Percentiles rank a stretch among this genome's conserved stretches.
Evolutionary conservation across 1,284 basidiomycete species (phyloP).

Genomic region (Trametes sp.): DNA sequence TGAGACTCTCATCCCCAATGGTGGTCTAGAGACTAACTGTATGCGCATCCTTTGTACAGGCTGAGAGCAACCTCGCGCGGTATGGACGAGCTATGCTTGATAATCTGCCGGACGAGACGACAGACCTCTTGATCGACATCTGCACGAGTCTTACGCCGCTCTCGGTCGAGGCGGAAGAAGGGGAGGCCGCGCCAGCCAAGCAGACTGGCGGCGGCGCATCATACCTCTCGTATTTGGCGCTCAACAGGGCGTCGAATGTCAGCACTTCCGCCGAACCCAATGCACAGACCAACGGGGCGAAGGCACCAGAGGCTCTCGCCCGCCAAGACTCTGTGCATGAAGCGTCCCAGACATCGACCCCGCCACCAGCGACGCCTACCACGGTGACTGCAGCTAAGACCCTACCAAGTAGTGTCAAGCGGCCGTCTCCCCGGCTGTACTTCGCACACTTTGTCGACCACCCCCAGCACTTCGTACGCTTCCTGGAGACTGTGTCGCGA

Average conservation of each 20-base stretch:
- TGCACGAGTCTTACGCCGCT: constrained; percentile 79
- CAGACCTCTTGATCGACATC: constrained; percentile 89
- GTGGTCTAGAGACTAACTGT: neutral
- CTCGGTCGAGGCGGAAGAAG: constrained; percentile 51
- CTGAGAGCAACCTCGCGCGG: constrained; percentile 82
- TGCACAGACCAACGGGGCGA: constrained; percentile 57
- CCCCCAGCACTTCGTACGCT: constrained; percentile 82
- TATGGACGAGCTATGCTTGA: constrained; percentile 88
- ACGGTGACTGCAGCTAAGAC: constrained; percentile 34
- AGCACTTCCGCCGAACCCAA: constrained; percentile 50
- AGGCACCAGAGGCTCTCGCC: constrained; percentile 48
- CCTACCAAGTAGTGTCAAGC: constrained; percentile 48
- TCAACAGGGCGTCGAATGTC: constrained; percentile 58
- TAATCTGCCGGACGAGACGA: constrained; percentile 87
- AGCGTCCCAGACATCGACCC: constrained; percentile 38
- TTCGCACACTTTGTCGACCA: constrained; percentile 97
- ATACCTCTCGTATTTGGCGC: constrained; percentile 81
- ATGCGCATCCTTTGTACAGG: constrained; percentile 49
- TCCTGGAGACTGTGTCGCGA: constrained; percentile 88
- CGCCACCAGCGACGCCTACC: constrained; percentile 39
- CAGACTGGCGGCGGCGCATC: constrained; percentile 56
- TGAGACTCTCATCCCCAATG: constrained; percentile 24
- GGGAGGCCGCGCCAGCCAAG: constrained; percentile 37
- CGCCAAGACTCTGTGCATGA: constrained; percentile 49
- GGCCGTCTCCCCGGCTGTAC: constrained; percentile 86